Base-by-base conservation (phyloP, 495 filamentous ascomycete genomes). In the Pseudomonodictys pantanalensis region DNA sequence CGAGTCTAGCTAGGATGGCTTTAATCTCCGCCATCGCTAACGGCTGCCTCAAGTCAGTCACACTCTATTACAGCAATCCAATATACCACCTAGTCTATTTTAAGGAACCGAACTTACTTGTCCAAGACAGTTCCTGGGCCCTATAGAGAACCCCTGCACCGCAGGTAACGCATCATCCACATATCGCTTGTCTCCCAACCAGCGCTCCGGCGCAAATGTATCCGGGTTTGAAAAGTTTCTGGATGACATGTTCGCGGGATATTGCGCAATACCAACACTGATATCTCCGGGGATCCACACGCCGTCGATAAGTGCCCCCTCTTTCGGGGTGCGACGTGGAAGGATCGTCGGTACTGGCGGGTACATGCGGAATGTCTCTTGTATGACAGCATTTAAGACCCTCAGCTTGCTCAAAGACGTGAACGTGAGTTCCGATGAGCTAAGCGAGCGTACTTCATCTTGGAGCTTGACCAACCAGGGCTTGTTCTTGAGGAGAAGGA, bases 351-450 rank as follows among this genome's bases (percentile, higher is more conserved):
- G 72, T 3, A 88, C 83, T 0, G 85, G 77, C 7, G 87, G 87
- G 0, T 80, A 80, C 42, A 90, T 70, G 45, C 88, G 84, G 68
- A 89, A 76, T 1, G 83, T 76, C 59, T 89, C 86, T 48, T 86
- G 77, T 30, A 85, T 73, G 58, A 81, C 81, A 10, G 81, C 83
- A 48, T 77, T 78, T 2, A 86, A 72, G 56, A 38, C 4, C 24
- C 12, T 20, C 11, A 56, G 25, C 10, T 80, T 85, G 22, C 60
- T 49, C 32, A 80, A 76, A 15, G 75, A 70, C 7, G 53, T 77
- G 5, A 81, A 77, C 32, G 71, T 72, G 3, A 75, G 62, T 11
- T 69, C 74, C 10, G 64, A 51, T 2, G 29, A 56, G 60, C 84
- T 86, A 3, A 69, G 67, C 9, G 28, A 43, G 25, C 81, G 79